Base-by-base conservation (phyloP, 1,284 basidiomycete genomes). In the Apiotrichum gamsii region DNA sequence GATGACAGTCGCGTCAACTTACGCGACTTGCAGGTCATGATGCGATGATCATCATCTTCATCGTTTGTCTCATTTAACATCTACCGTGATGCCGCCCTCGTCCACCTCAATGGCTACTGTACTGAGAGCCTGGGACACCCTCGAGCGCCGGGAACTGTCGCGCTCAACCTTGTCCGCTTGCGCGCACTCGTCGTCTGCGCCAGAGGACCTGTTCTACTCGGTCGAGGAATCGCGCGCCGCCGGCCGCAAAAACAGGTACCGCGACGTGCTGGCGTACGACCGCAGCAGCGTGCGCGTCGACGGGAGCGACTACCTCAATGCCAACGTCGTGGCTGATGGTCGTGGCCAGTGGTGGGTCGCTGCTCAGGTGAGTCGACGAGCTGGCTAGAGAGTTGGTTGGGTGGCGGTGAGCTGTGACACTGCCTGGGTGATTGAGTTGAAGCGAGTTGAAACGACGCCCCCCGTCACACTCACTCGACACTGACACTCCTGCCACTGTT, bases 181-280 rank as follows among this genome's bases (percentile, higher is more conserved):
- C 41, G 38, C 25, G 10, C 18, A 14, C 25, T 20, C 16, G 38
- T 16, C 16, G 25, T 25, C 23, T 33, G 32, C 36, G 20, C 49
- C 54, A 5, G 51, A 54, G 28, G 39, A 44, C 10, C 23, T 40
- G 3, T 64, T 59, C 48, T 65, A 64, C 43, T 59, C 60, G n/a
- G 58, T 61, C 37, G 33, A 38, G 5, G 54, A 58, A 20, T 64
- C 60, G 13, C 19, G 25, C 28, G 23, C 44, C 19, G 35, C 16
- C 23, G 19, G 10, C n/a, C 37, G 14, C 1, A 43, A 45, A 23
- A 71, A 71, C 47, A 58, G 69, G 16, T 71, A 71, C 47, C 51
- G 54, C 23, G 62, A 71, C 40, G 61, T 71, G 16, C 45, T 62
- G 14, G 61, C 69, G 3, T 71, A 71, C 43, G 69, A 71, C 53